Conservation (phyloP, 176 grass and related monocot genomes). For the Rhynchospora breviuscula region DNA sequence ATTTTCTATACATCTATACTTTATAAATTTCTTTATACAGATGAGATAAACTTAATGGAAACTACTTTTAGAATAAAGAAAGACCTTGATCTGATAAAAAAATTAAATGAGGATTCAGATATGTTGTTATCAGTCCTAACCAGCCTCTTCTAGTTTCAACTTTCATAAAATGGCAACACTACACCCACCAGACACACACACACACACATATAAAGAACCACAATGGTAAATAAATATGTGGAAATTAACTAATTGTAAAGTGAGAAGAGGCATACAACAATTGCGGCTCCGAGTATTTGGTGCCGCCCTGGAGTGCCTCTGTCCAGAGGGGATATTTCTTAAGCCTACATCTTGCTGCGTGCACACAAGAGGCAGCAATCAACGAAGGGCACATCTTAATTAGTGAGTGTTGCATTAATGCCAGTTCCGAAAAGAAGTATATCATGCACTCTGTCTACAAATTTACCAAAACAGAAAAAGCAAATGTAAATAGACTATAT, state of each 20-base stretch:
- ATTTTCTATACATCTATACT: neutral
- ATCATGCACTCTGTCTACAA: conserved; percentile 67
- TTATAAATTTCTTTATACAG: neutral
- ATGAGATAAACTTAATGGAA: neutral
- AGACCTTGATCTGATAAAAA: neutral
- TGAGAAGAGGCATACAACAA: conserved; percentile 37
- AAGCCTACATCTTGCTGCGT: conserved; percentile 66
- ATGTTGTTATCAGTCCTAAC: neutral
- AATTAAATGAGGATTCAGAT: neutral
- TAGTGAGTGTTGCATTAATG: conserved; percentile 51
- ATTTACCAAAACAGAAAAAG: neutral
- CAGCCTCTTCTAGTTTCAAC: neutral
- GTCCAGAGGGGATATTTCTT: conserved; percentile 72
- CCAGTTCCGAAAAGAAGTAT: conserved; percentile 75
- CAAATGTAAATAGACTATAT: neutral
- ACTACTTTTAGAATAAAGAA: neutral
- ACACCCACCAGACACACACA: too few relatives aligned
- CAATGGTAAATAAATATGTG: neutral
- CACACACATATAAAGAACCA: too few relatives aligned
- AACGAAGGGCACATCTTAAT: conserved; percentile 40
- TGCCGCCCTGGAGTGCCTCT: conserved; percentile 54
- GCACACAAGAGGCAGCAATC: conserved; percentile 66
- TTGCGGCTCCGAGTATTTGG: conserved; percentile 46
- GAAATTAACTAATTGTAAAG: too few relatives aligned
- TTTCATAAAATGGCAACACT: neutral